Percentiles rank a stretch among this genome's conserved stretches.
Conservation (phyloP, 371 early-diverging fungal species). For the Rhizopus stolonifer region DNA sequence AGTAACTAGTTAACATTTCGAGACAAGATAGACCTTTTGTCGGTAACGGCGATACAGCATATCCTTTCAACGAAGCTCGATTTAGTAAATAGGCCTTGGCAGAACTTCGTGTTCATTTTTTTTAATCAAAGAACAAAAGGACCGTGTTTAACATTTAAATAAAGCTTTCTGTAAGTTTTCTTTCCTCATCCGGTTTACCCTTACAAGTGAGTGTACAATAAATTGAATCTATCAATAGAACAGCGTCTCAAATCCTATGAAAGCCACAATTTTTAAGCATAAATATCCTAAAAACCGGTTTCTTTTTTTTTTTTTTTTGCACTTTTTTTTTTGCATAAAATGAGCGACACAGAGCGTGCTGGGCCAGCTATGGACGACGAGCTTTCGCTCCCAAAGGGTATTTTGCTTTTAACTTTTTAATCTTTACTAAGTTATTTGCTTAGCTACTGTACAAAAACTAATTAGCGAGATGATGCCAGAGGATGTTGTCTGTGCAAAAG, state of each 20-base stretch:
- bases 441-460: conserved; percentile 96
- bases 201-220: too few species aligned
- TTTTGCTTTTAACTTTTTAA: not conserved
- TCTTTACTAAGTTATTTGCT: not conserved
- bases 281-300: not conserved
- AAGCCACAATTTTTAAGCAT: conserved; percentile 2
- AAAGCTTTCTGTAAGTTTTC: too few species aligned
- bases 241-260: not conserved
- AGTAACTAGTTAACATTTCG: too few species aligned
- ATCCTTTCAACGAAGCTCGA: too few species aligned
- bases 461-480: conserved; percentile 93
- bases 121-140: too few species aligned
- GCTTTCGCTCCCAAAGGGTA: conserved; percentile 85
- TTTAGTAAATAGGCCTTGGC: too few species aligned
- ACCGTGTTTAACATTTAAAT: too few species aligned
- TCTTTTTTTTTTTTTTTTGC: not conserved
- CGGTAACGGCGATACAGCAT: too few species aligned
- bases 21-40: too few species aligned
- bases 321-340: conserved; percentile 20
- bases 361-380: conserved; percentile 73
- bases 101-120: too few species aligned
- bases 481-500: conserved; percentile 90
- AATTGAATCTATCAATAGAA: too few species aligned
- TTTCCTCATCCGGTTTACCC: too few species aligned
- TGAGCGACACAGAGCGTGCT: conserved; percentile 79